Evolutionary conservation across 2,329 filamentous ascomycete species (phyloP).

Genomic region (Bimuria novae-zelandiae): DNA sequence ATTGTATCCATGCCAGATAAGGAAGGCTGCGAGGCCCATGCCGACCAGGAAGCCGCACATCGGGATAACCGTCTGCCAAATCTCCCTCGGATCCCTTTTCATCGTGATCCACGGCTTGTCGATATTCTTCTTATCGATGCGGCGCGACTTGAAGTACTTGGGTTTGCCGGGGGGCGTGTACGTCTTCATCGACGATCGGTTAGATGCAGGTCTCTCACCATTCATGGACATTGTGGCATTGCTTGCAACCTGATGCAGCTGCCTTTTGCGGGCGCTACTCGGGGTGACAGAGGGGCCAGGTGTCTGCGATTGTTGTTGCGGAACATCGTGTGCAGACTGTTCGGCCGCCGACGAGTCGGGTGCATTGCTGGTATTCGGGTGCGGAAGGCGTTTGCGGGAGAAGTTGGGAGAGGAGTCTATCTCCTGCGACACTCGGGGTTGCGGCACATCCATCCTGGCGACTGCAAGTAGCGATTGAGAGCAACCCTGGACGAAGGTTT

Average conservation of each 20-base stretch:
- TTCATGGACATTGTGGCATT: background rate
- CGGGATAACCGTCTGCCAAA: conserved; percentile 84
- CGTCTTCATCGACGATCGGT: background rate
- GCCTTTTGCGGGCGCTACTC: background rate
- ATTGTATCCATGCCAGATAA: conserved; percentile 75
- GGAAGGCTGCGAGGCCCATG: conserved; percentile 67
- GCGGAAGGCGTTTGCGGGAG: too few species aligned
- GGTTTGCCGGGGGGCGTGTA: background rate
- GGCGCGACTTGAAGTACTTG: conserved; percentile 67
- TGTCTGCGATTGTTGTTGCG: too few species aligned
- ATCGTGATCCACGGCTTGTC: conserved; percentile 74
- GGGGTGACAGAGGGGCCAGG: background rate
- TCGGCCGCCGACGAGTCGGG: too few species aligned
- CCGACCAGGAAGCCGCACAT: conserved; percentile 72
- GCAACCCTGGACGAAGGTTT: too few species aligned
- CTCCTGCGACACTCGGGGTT: too few species aligned
- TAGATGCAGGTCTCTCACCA: background rate
- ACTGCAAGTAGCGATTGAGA: too few species aligned
- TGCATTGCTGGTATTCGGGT: too few species aligned
- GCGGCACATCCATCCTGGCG: too few species aligned
- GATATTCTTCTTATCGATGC: conserved; percentile 70
- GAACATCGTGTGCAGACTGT: too few species aligned
- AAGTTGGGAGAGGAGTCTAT: too few species aligned
- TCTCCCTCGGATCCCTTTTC: conserved; percentile 77
- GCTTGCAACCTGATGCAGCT: background rate